Base-by-base conservation (phyloP, 805 yeast genomes). In the Candida maltosa region DNA sequence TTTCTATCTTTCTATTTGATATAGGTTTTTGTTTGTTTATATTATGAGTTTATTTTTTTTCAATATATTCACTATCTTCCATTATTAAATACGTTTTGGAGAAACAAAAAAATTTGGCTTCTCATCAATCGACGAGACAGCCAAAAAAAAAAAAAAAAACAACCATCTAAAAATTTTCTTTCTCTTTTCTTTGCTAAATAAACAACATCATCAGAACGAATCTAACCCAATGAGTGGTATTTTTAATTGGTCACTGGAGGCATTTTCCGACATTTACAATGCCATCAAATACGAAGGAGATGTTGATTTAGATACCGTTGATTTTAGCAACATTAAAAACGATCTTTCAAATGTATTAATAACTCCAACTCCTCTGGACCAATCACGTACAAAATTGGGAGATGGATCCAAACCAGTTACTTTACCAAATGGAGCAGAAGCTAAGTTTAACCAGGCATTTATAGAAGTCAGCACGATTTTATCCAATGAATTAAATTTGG, bases 391-490 rank as follows among this genome's bases (percentile, higher is more conserved):
- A 15, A 50, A 51, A 32, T 48, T 81, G 26, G 75, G 77, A 22
- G 38, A 64, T 49, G 40, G 48, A 40, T 52, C 44, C 34, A 45
- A 42, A 54, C 51, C 46, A 47, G 41, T 39, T 36, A 75, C 76
- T 4, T 63, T 88, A 21, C 60, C 69, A 14, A 79, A 72, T 47
- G 81, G 80, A 16, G 73, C 70, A 14, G 75, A 75, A 30, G 81
- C 74, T 46, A 73, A 74, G 40, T 56, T 89, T 21, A 87, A 84
- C 50, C 65, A 75, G 31, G 75, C 76, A 25, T 89, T 87, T 46
- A 67, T 83, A 26, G 69, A 77, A 34, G 67, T 74, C 4, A 73
- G 87, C 1, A 65, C 78, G 4, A 78, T 78, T 25, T 66, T 91
- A 34, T 68, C 84, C 32, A 63, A 49, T 16, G 69, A 65, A 38